Percentiles rank a stretch among this genome's conserved stretches.
Evolutionary conservation across 2,329 filamentous ascomycete genomes (phyloP).

Genomic region (Colletotrichum caudatum): DNA sequence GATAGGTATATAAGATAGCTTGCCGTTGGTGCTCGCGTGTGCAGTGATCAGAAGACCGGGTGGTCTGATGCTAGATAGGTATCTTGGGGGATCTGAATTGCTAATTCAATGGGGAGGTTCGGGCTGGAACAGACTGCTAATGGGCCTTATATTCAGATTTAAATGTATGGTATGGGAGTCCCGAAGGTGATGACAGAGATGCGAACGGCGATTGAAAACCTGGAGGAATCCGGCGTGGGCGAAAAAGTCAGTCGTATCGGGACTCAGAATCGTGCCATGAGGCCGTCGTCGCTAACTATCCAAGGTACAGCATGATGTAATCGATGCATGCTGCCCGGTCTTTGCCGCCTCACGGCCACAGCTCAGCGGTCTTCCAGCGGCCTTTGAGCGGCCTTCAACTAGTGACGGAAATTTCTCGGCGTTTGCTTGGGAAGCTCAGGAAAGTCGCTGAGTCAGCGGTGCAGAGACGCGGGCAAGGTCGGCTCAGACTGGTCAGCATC

Average conservation of each 20-base stretch:
- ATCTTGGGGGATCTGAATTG: neutral
- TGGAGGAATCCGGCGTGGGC: slow-evolving; percentile 19
- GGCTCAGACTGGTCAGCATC: slow-evolving; percentile 14
- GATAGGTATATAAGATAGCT: slow-evolving; percentile 6
- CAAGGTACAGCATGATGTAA: slow-evolving; percentile 39
- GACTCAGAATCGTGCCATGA: slow-evolving; percentile 41
- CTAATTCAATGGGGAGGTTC: neutral
- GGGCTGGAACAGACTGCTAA: slow-evolving; percentile 2
- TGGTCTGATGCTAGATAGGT: neutral
- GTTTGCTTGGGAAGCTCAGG: neutral
- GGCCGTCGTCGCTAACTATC: slow-evolving; percentile 9
- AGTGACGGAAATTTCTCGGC: neutral
- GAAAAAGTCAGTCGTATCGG: slow-evolving; percentile 27
- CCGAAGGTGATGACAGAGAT: slow-evolving; percentile 15
- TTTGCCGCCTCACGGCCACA: slow-evolving; percentile 30
- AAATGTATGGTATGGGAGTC: neutral
- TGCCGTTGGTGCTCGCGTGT: slow-evolving; percentile 16
- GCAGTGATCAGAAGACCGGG: neutral
- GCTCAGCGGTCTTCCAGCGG: slow-evolving; percentile 8
- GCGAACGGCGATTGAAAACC: slow-evolving; percentile 38
- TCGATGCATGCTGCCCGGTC: slow-evolving; percentile 33
- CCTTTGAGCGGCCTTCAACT: slow-evolving; percentile 1
- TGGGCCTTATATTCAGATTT: slow-evolving; percentile 31
- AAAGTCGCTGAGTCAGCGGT: slow-evolving; percentile 21
- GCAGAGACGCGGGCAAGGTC: too few species aligned